These are phyloP conservation scores for Paramecium octaurelia DNA, from an alignment of 73 alveolate genomes.

Conservation along the genomic window DNA sequence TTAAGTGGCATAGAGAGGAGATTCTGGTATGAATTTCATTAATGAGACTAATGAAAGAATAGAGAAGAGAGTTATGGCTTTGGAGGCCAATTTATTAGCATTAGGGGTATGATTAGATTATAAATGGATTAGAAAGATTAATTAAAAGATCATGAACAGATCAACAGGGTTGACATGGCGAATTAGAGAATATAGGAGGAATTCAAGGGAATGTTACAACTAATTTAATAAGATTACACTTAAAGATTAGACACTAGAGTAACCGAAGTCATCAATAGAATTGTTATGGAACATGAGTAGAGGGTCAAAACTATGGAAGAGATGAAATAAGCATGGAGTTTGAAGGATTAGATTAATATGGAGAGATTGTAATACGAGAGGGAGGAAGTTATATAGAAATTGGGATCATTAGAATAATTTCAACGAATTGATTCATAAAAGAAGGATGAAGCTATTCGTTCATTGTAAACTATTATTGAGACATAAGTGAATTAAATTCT, in stretches of 20 bases:
- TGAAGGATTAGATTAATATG: conserved; percentile 35
- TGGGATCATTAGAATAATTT: conserved; percentile 11
- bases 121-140: neutral
- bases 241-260: conserved; percentile 35
- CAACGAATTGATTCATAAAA: neutral
- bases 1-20: conserved; percentile 50
- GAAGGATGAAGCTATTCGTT: conserved; percentile 37
- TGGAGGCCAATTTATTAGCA: neutral
- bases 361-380: conserved; percentile 44
- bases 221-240: conserved; percentile 32
- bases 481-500: conserved; percentile 34
- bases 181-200: conserved; percentile 36
- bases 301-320: conserved; percentile 50
- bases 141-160: conserved; percentile 43
- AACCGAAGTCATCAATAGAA: conserved; percentile 33
- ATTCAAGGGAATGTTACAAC: neutral
- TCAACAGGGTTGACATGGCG: neutral
- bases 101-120: neutral
- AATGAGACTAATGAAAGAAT: conserved; percentile 42
- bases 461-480: conserved; percentile 19
- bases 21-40: conserved; percentile 24
- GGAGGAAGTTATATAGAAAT: conserved; percentile 8
- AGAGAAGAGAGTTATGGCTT: conserved; percentile 35
- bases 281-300: conserved; percentile 40
- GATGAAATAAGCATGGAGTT: neutral